Percentiles rank a stretch among this genome's conserved stretches.
phyloP scores from a whole-genome alignment of 495 filamentous ascomycete species.

The Bathelium albidoporum region DNA sequence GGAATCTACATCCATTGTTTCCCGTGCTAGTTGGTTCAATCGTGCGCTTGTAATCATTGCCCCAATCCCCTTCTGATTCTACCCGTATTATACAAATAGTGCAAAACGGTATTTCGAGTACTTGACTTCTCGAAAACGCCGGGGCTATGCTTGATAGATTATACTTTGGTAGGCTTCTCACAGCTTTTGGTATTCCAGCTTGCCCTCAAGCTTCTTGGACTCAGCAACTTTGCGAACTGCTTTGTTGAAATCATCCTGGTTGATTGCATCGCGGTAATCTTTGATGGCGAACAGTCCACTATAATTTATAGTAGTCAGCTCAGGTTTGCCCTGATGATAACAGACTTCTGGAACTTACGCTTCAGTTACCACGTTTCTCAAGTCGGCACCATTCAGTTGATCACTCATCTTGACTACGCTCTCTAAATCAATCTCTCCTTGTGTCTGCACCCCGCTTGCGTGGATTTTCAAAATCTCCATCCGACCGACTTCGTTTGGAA shows the following conservation, averaged over 20 bases:
- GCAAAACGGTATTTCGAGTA: not conserved
- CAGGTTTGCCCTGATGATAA: not conserved
- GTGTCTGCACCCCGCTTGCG: slow-evolving; percentile 69
- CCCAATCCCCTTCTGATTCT: not conserved
- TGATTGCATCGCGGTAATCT: slow-evolving; percentile 88
- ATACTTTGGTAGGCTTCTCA: slow-evolving; percentile 32
- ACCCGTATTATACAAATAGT: not conserved
- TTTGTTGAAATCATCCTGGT: slow-evolving; percentile 98
- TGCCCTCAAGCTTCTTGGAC: slow-evolving; percentile 96
- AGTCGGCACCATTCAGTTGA: slow-evolving; percentile 91
- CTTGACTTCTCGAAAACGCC: not conserved
- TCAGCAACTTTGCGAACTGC: slow-evolving; percentile 95
- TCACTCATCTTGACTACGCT: slow-evolving; percentile 99
- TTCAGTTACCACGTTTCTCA: slow-evolving; percentile 97
- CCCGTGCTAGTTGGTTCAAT: too few species aligned
- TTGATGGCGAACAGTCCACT: slow-evolving; percentile 96
- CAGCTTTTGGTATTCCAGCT: slow-evolving; percentile 95
- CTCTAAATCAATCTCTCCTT: slow-evolving; percentile 98
- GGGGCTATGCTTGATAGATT: not conserved
- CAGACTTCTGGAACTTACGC: slow-evolving; percentile 54
- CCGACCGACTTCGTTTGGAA: slow-evolving; percentile 97
- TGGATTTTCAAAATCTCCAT: slow-evolving; percentile 99
- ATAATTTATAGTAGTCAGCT: slow-evolving; percentile 18
- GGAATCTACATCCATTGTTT: too few species aligned
- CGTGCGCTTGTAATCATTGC: too few species aligned